A percentile compares a stretch with the other conserved stretches of the same genome.
These are phyloP conservation scores for Xerocomus potaroensis DNA, from an alignment of 768 basidiomycete species.

Conservation along the genomic window DNA sequence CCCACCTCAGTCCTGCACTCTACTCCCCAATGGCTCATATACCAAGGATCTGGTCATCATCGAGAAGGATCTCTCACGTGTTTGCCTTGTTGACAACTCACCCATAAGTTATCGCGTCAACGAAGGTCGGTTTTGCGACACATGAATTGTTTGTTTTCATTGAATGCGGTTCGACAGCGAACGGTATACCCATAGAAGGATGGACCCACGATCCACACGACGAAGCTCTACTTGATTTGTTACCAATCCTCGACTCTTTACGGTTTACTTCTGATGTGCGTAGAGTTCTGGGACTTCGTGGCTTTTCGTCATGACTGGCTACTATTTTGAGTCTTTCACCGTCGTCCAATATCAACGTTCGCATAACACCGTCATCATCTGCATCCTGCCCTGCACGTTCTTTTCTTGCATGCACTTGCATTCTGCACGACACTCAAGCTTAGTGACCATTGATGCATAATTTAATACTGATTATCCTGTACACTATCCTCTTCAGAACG, in stretches of 20 bases:
- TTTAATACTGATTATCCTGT: slow-evolving; percentile 38
- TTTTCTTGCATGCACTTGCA: slow-evolving; percentile 27
- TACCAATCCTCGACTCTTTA: slow-evolving; percentile 93
- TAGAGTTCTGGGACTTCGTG: slow-evolving; percentile 76
- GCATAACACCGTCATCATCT: slow-evolving; percentile 20
- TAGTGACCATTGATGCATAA: slow-evolving; percentile 31
- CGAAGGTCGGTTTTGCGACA: slow-evolving; percentile 59
- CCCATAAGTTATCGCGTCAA: slow-evolving; percentile 89
- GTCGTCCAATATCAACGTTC: slow-evolving; percentile 11
- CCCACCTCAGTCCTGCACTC: slow-evolving; percentile 74
- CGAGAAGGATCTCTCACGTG: slow-evolving; percentile 85
- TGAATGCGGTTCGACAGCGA: slow-evolving; percentile 50
- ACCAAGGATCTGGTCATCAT: slow-evolving; percentile 88
- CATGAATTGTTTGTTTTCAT: background rate
- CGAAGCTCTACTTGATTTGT: slow-evolving; percentile 91
- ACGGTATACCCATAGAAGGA: slow-evolving; percentile 98
- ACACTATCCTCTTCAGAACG: slow-evolving; percentile 28
- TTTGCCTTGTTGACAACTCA: slow-evolving; percentile 95
- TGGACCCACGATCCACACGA: slow-evolving; percentile 98
- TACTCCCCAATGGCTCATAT: slow-evolving; percentile 89
- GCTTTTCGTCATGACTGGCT: slow-evolving; percentile 37
- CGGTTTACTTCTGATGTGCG: slow-evolving; percentile 96
- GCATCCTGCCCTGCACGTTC: slow-evolving; percentile 22
- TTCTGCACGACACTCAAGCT: slow-evolving; percentile 22
- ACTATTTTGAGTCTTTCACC: slow-evolving; percentile 4